These are phyloP conservation scores for Chiua virens DNA, from an alignment of 768 basidiomycete genomes.

Conservation along the genomic window DNA sequence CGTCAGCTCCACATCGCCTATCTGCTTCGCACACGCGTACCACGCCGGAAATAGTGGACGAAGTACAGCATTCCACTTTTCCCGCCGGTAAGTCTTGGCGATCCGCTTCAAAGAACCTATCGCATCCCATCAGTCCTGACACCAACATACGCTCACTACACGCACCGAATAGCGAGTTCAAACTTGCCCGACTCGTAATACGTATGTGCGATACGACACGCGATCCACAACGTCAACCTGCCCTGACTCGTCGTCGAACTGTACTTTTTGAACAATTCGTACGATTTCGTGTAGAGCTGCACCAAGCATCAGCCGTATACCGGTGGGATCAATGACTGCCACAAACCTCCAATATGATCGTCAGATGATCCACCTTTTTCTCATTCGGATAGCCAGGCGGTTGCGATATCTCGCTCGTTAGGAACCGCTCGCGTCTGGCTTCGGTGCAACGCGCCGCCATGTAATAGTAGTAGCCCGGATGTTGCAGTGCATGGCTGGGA, in stretches of 20 bases:
- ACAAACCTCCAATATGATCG: slow-evolving; percentile 76
- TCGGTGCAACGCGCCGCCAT: slow-evolving; percentile 87
- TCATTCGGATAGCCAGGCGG: slow-evolving; percentile 85
- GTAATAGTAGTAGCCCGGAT: slow-evolving; percentile 86
- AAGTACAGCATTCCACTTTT: slow-evolving; percentile 77
- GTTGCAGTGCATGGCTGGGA: slow-evolving; percentile 81
- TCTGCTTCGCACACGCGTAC: slow-evolving; percentile 79
- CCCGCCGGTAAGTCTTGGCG: slow-evolving; percentile 81
- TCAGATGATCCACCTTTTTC: slow-evolving; percentile 87
- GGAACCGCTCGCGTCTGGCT: slow-evolving; percentile 65
- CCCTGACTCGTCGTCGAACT: slow-evolving; percentile 56
- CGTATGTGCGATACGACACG: slow-evolving; percentile 84
- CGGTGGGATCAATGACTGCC: not conserved
- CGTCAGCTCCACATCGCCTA: slow-evolving; percentile 75
- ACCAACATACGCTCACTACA: not conserved
- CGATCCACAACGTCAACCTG: slow-evolving; percentile 86
- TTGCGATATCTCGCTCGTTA: slow-evolving; percentile 50
- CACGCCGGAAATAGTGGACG: slow-evolving; percentile 73
- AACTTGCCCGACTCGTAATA: slow-evolving; percentile 80
- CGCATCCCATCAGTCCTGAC: not conserved
- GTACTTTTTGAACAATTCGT: slow-evolving; percentile 89
- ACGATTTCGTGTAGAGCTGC: slow-evolving; percentile 91
- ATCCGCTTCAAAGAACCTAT: slow-evolving; percentile 89
- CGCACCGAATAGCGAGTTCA: slow-evolving; percentile 82
- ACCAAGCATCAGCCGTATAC: not conserved